Evolutionary conservation across 1,284 basidiomycete genomes (phyloP), one percentile per base, ranked within the genome.

Genomic region (Moesziomyces sp.): DNA sequence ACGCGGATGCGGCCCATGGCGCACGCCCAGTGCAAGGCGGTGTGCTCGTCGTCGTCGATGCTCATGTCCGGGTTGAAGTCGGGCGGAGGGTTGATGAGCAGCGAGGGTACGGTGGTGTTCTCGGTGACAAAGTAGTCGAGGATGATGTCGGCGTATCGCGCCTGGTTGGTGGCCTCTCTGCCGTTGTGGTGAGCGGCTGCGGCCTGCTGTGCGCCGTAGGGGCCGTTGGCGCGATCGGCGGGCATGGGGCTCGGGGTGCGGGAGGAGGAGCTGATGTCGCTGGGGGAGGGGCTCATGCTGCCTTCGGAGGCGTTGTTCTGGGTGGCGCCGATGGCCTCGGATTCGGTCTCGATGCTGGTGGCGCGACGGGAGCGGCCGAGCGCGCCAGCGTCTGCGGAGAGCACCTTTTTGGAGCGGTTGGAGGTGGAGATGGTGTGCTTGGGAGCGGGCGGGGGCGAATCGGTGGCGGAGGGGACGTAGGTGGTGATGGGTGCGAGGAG

Each of bases 121-220:
- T 99, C 97, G 47, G 96, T 97, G 78, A 99, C 95, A 85, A 99
- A 99, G 86, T 98, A 99, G 86, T 99, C 96, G 76, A 99, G 88
- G 68, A 99, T 95, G 83, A 95, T 92, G 85, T 98, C 95, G 46
- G 92, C 94, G 82, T 99, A 99, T 24, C 86, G 74, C 16, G 76
- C 75, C 50, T 78, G 76, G 30, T 60, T 71, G 60, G 56, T 75
- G 45, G 63, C 38, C 34, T 64, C 67, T 1, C 63, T 46, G n/a
- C 64, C 73, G 46, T 73, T 63, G 57, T 40, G 49, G 23, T 52
- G 64, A 30, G 55, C 63, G 10, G 43, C 40, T 4, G 55, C 38
- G 13, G 38, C 38, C n/a, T 56, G 55, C n/a, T 62, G 61, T 28
- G 62, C 24, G 43, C 52, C 74, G 43, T 56, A 74, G 14, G 52